A percentile compares a stretch with the other conserved stretches of the same genome.
Evolutionary conservation across 129 eudicot species (phyloP).

Genomic region (Oenanthe sinensis): DNA sequence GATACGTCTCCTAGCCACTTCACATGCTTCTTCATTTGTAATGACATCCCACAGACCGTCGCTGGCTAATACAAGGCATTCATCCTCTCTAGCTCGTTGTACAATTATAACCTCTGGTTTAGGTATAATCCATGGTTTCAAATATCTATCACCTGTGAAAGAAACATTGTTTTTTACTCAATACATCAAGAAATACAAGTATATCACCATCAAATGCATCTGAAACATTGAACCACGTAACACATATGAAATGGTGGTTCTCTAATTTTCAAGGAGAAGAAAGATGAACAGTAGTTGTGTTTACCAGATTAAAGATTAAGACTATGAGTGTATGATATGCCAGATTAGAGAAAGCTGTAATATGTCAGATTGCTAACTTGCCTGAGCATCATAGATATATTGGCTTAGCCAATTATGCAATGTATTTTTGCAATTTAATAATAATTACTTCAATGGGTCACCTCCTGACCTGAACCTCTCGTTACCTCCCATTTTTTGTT

Average conservation of each 20-base stretch:
- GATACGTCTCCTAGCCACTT: constrained; percentile 61
- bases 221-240: not conserved
- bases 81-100: constrained; percentile 69
- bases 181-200: not conserved
- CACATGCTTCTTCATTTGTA: constrained; percentile 71
- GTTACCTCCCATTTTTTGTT: not conserved
- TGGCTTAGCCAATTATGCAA: not conserved
- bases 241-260: not conserved
- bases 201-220: not conserved
- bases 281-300: not conserved
- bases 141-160: constrained; percentile 79
- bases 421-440: not conserved
- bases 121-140: constrained; percentile 78
- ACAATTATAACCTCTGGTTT: constrained; percentile 66
- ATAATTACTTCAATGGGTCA: not conserved
- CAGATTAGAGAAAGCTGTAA: not conserved
- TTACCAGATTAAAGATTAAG: not conserved
- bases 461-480: not conserved
- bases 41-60: constrained; percentile 90
- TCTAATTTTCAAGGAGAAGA: not conserved
- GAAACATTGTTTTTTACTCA: not conserved
- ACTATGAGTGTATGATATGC: not conserved
- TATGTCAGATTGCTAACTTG: not conserved
- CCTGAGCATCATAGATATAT: not conserved
- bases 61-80: constrained; percentile 69